phyloP scores from a whole-genome alignment of 2,329 filamentous ascomycete genomes.

The Cladosporium halotolerans region DNA sequence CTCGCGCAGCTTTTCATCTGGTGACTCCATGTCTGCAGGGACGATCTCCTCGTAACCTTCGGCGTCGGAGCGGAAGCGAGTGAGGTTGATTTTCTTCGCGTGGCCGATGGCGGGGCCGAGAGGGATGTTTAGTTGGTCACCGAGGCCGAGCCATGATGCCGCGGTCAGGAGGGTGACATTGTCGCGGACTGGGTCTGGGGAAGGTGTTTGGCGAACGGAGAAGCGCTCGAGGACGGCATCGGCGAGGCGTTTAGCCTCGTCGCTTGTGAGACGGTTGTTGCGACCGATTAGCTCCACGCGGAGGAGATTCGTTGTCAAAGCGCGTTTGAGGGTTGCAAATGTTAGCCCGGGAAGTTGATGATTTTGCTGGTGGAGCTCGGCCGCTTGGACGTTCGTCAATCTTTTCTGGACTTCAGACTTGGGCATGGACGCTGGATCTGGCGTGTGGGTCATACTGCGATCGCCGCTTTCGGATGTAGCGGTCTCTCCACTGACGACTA shows the following conservation, averaged over 20 bases:
- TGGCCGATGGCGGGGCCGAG: constrained; percentile 29
- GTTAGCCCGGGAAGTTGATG: not conserved
- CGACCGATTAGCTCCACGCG: constrained; percentile 40
- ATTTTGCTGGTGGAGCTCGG: not conserved
- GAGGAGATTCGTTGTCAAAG: constrained; percentile 42
- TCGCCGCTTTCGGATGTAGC: constrained; percentile 17
- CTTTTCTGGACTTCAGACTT: not conserved
- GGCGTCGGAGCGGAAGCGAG: constrained; percentile 33
- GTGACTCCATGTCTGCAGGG: constrained; percentile 12
- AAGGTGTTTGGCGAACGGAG: constrained; percentile 29
- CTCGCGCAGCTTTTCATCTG: constrained; percentile 35
- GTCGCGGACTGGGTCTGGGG: constrained; percentile 27
- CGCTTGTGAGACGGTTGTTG: constrained; percentile 33
- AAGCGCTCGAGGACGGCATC: constrained; percentile 37
- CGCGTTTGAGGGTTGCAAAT: constrained; percentile 38
- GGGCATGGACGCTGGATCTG: not conserved
- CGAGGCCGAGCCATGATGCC: constrained; percentile 37
- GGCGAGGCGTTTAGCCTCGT: constrained; percentile 43
- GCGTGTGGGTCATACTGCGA: constrained; percentile 12
- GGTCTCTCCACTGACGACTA: constrained; percentile 48
- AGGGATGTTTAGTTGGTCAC: constrained; percentile 30
- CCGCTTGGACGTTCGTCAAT: not conserved
- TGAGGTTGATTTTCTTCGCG: constrained; percentile 35
- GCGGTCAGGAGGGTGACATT: constrained; percentile 35
- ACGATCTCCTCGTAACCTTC: constrained; percentile 31